These are phyloP conservation scores for Neckera pumila DNA, from an alignment of 225 moss, liverwort and hornwort species.

Conservation along the genomic window DNA sequence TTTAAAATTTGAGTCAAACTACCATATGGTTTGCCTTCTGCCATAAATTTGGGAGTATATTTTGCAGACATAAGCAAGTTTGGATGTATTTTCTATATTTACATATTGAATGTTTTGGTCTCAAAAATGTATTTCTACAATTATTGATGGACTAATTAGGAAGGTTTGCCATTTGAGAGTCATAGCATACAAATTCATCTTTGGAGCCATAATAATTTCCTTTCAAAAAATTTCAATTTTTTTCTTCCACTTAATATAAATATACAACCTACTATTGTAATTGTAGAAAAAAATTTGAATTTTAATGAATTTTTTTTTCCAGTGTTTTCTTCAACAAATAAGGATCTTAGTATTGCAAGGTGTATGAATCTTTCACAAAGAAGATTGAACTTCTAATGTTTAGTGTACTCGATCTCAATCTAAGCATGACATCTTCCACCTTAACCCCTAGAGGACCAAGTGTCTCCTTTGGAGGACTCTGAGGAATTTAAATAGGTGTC, in stretches of 20 bases:
- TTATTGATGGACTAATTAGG: neutral
- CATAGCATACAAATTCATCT: neutral
- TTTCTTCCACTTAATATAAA: neutral
- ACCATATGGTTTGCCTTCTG: neutral
- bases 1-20: neutral
- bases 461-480: fast-evolving
- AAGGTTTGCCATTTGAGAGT: neutral
- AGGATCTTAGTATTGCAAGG: neutral
- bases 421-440: neutral
- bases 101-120: neutral
- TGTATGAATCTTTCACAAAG: neutral
- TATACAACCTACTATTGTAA: neutral
- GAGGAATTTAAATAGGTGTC: fast-evolving
- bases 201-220: neutral
- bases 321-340: neutral
- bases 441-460: neutral
- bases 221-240: neutral
- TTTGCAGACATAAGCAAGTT: neutral
- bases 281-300: neutral
- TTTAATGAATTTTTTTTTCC: neutral
- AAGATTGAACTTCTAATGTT: neutral
- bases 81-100: neutral
- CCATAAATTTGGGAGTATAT: neutral
- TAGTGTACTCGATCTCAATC: fast-evolving
- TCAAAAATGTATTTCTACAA: neutral